Evolutionary conservation across 176 grass and related monocot genomes (phyloP).

Genomic region (Zea mays): Zm-B73-REFERENCE-NAM-5.0 NC_050098.1:192273001-192273500

Average conservation of each 20-base stretch:
- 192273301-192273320: background rate
- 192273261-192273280: background rate
- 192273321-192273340: background rate
- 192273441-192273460: conserved; percentile 23
- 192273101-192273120: conserved; percentile 91
- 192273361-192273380: background rate
- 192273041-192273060: conserved; percentile 82
- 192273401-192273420: background rate
- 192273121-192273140: conserved; percentile 82
- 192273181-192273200: conserved; percentile 89
- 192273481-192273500: conserved; percentile 36
- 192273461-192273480: background rate
- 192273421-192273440: background rate
- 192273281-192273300: background rate
- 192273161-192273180: conserved; percentile 99
- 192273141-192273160: conserved; percentile 81
- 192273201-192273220: conserved; percentile 52
- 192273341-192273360: background rate
- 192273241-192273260: background rate
- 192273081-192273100: conserved; percentile 86
- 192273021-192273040: conserved; percentile 82
- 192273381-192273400: background rate
- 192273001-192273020: conserved; percentile 83
- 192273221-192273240: conserved; percentile 4
- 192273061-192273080: conserved; percentile 81